Conservation (phyloP, 2,329 filamentous ascomycete genomes). For the Fusarium tupiense region DNA sequence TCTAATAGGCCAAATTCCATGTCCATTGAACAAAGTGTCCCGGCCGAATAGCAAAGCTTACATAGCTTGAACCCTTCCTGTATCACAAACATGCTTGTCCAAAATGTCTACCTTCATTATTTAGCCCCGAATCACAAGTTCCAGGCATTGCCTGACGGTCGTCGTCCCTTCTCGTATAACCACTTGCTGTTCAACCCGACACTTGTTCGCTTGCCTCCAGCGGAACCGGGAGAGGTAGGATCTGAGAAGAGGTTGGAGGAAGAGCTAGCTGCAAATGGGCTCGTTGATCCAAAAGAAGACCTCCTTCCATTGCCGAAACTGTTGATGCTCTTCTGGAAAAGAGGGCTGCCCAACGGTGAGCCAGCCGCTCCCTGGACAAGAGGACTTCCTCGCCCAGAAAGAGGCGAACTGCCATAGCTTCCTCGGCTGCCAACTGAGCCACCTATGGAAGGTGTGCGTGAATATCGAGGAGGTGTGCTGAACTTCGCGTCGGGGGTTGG, state of each 20-base stretch:
- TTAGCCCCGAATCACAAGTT: slow-evolving; percentile 40
- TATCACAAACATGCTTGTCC: slow-evolving; percentile 13
- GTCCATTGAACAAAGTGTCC: background rate
- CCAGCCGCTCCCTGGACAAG: slow-evolving; percentile 45
- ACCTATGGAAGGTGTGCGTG: slow-evolving; percentile 74
- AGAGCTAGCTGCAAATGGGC: slow-evolving; percentile 61
- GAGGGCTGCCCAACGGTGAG: slow-evolving; percentile 58
- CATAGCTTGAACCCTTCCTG: slow-evolving; percentile 8
- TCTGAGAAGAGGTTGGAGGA: slow-evolving; percentile 62
- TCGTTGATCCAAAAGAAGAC: slow-evolving; percentile 70
- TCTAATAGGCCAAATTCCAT: background rate
- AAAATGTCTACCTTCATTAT: slow-evolving; percentile 3
- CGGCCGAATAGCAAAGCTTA: slow-evolving; percentile 1
- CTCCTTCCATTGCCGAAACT: slow-evolving; percentile 60
- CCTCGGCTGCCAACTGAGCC: slow-evolving; percentile 69
- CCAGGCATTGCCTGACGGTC: slow-evolving; percentile 60
- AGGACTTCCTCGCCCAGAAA: slow-evolving; percentile 66
- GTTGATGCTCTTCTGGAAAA: slow-evolving; percentile 75
- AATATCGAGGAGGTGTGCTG: slow-evolving; percentile 88
- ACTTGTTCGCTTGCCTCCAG: slow-evolving; percentile 72
- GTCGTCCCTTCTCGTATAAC: slow-evolving; percentile 85
- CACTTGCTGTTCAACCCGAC: slow-evolving; percentile 91
- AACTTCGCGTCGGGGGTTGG: slow-evolving; percentile 76
- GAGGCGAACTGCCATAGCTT: slow-evolving; percentile 66
- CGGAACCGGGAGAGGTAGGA: slow-evolving; percentile 76